phyloP scores from a whole-genome alignment of 768 basidiomycete species.

The Lentinula sp. region DNA sequence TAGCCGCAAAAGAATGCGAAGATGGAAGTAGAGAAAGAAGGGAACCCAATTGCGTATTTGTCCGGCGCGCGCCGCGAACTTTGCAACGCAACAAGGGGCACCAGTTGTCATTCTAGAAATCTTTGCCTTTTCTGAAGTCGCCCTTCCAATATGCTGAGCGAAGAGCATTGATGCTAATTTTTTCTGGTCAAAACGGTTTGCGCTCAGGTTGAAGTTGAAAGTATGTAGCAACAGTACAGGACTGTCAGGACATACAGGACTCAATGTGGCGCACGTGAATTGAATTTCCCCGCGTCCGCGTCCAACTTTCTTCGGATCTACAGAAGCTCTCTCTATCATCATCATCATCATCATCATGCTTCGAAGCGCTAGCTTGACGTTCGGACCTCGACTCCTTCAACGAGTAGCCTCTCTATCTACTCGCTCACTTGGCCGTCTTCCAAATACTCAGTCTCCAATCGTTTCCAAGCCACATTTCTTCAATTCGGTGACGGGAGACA shows the following conservation, averaged over 20 bases:
- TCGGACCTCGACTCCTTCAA: not conserved
- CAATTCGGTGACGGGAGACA: conserved; percentile 61
- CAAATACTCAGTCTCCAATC: conserved; percentile 51
- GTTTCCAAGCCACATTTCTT: conserved; percentile 70
- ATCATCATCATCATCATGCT: not conserved
- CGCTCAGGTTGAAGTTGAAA: no score
- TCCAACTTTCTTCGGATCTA: not conserved
- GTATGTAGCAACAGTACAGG: no score
- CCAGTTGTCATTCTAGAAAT: no score
- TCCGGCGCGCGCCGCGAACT: conserved; percentile 7
- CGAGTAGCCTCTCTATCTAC: conserved; percentile 1
- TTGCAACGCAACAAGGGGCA: not conserved
- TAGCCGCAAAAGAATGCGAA: conserved; percentile 22
- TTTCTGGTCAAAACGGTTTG: no score
- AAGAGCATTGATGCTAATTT: no score
- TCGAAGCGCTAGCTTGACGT: not conserved
- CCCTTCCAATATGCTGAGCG: no score
- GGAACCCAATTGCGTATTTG: not conserved
- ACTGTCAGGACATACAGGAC: no score
- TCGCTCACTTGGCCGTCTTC: conserved; percentile 22
- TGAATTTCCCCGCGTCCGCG: not conserved
- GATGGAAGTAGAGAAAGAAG: conserved; percentile 18
- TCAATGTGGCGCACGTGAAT: not conserved
- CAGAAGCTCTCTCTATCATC: not conserved
- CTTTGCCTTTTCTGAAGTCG: no score